Evolutionary conservation across 371 early-diverging fungal species (phyloP).

Genomic region (Blakeslea trispora): DNA sequence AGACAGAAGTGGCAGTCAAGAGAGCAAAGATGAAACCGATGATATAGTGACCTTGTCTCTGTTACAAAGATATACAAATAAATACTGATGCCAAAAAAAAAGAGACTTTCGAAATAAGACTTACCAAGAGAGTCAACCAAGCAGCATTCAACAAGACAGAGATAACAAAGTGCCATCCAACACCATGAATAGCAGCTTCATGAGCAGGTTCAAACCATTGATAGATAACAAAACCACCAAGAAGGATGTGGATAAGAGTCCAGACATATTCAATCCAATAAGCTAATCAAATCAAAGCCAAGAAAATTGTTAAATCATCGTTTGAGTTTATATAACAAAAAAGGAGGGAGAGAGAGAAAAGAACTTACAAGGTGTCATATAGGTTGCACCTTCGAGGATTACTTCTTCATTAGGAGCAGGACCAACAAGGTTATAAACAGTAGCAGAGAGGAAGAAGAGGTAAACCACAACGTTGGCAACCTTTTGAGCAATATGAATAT

Average conservation of each 20-base stretch:
- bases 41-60: conserved; percentile 41
- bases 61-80: conserved; percentile 7
- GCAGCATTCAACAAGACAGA: conserved; percentile 59
- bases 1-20: conserved; percentile 49
- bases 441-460: conserved; percentile 64
- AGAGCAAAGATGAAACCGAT: conserved; percentile 53
- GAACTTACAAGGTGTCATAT: conserved; percentile 56
- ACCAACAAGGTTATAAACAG: conserved; percentile 60
- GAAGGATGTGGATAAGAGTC: conserved; percentile 65
- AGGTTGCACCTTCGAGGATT: conserved; percentile 43
- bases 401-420: conserved; percentile 38
- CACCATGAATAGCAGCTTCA: conserved; percentile 63
- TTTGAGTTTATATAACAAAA: too few species aligned
- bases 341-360: too few species aligned
- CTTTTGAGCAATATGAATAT: conserved; percentile 50
- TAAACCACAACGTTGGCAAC: conserved; percentile 70
- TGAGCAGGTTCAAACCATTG: conserved; percentile 66
- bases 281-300: too few species aligned
- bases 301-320: too few species aligned
- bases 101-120: conserved; percentile 10
- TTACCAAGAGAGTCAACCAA: conserved; percentile 67
- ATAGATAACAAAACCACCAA: conserved; percentile 67
- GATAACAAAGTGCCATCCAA: conserved; percentile 68
- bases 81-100: too few species aligned
- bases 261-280: conserved; percentile 59